Base-by-base conservation (phyloP, 2,329 filamentous ascomycete genomes). In the Pestalotiopsis sp. region DNA sequence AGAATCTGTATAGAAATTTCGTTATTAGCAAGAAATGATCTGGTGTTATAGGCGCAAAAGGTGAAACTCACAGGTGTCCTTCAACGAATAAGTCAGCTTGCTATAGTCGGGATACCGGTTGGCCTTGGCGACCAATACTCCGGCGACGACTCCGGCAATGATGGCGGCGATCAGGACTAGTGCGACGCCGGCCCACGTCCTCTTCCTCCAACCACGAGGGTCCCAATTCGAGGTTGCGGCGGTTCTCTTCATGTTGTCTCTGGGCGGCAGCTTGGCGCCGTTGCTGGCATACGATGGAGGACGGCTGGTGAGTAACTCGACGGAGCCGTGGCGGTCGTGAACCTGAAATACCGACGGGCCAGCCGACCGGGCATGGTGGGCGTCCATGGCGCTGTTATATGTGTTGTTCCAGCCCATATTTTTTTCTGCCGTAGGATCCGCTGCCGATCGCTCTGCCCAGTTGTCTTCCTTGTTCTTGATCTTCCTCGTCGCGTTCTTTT, bases 131-230 rank as follows among this genome's bases (percentile, higher is more conserved):
- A 86, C 82, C 27, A 79, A 80, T 5, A 86, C 83, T 4, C 82
- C 79, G 12, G 86, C 81, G 7, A 86, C 81, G 59, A 89, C 78
- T 45, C 83, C 78, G 9, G 88, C 78, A 56, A 87, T 73, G 14
- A 90, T 75, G 9, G 85, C 72, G 41, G 83, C 70, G 27, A 78
- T 78, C 2, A 83, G 67, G 1, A 81, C 71, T 1, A 79, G 75
- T 3, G 72, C 82, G 5, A 86, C 74, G 41, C 82, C 78, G 25
- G 82, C 75, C 84, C 85, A 90, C 12, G 79, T 81, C 69, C 82
- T 84, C 74, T 85, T 84, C 56, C 83, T 79, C 89, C 89, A 91
- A 61, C 81, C 81, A 64, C 81, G 83, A 88, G 41, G 31, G 61
- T 67, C 39, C 80, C 78, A 80, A 45, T 78, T 79, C 52, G 75